Percentiles rank a stretch among this genome's conserved stretches.
Conservation (phyloP, 176 grass and related monocot species). For the Zoysia japonica region DNA sequence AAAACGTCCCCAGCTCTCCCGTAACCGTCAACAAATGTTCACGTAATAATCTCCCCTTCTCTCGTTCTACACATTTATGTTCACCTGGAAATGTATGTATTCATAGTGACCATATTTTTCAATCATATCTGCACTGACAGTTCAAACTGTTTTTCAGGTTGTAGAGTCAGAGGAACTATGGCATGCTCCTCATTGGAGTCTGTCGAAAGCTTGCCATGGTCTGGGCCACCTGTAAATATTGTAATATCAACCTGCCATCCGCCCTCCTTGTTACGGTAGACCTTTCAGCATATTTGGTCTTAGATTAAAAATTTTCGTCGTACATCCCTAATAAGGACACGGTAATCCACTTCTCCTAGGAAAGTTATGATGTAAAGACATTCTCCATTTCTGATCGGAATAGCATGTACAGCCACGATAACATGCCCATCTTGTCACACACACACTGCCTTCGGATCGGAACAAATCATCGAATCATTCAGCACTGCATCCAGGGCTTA, state of each 20-base stretch:
- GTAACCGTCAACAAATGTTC: constrained; percentile 52
- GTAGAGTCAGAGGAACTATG: constrained; percentile 43
- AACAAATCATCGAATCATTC: neutral
- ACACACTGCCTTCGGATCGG: neutral
- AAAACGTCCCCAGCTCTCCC: constrained; percentile 53
- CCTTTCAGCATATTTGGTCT: neutral
- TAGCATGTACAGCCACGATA: neutral
- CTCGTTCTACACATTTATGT: neutral
- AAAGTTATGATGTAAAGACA: neutral
- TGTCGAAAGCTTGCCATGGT: constrained; percentile 7
- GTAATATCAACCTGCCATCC: constrained; percentile 31
- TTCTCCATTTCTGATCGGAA: neutral
- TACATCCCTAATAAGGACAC: neutral
- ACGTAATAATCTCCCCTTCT: constrained; percentile 44
- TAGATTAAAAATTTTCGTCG: neutral
- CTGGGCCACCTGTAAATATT: constrained; percentile 21
- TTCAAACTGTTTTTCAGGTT: constrained; percentile 53
- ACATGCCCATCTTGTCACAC: neutral
- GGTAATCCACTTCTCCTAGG: neutral
- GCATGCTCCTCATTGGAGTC: constrained; percentile 17
- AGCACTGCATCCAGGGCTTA: neutral
- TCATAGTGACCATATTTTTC: neutral
- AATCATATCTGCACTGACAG: constrained; percentile 28
- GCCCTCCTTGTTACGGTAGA: neutral
- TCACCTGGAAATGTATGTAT: neutral